Evolutionary conservation across 805 yeast species (phyloP), one percentile per base, ranked within the genome.

Genomic region (Kuraishia floccosa): DNA sequence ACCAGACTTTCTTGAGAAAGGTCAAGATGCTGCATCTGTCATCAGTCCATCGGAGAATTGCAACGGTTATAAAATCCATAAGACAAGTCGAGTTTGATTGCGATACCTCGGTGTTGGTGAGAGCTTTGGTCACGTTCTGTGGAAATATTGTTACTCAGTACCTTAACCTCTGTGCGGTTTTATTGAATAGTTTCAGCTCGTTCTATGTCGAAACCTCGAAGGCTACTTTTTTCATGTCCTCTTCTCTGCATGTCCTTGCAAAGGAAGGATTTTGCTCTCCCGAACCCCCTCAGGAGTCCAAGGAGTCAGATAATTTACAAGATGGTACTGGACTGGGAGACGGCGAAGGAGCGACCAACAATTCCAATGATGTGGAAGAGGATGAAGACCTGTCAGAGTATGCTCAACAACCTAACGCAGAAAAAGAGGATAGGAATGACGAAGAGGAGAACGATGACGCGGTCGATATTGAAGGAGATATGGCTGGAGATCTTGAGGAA

Each of bases 311-410:
- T 29, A 67, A 80, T 32, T 50, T 78, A 35, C 79, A 80, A 25
- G 91, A 83, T 27, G 97, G 96, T 28, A 83, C 94, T 6, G 98
- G 98, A 22, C 91, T 89, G 44, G 98, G 97, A 16, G 76, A 70
- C 34, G 60, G 63, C 18, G 76, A 67, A 33, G 97, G 96, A 39
- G 94, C 81, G 2, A 65, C 73, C 17, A 78, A 81, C 43, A 72
- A 80, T 42, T 73, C 89, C 0, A 78, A 85, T 31, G 94, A 86
- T 47, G 80, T 79, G 30, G 96, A 79, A 39, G 93, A 87, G 32
- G 96, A 87, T 41, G 96, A 86, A 38, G 95, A 91, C 51, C 61
- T 89, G 30, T 62, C 78, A 4, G 95, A 86, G 47, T 67, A 71
- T 37, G 74, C 72, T 13, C 84, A 79, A 43, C 72, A 74, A 33